Conservation (phyloP, 768 basidiomycete genomes). For the Lactarius vividus region DNA sequence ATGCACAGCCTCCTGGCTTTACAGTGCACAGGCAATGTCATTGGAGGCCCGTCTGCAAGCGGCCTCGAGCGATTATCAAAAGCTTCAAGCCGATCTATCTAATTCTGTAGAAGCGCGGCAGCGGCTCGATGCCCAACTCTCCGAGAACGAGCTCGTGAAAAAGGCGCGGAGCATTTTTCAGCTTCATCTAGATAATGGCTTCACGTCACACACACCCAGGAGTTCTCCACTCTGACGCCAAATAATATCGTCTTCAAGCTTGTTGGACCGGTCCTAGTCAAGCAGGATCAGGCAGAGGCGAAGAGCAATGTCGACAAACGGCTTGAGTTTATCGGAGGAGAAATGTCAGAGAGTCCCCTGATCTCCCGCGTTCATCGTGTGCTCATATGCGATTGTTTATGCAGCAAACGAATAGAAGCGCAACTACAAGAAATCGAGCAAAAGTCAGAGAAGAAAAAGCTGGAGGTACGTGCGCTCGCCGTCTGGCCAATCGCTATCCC, state of each 20-base stretch:
- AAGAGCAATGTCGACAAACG: constrained; percentile 86
- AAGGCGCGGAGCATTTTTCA: constrained; percentile 51
- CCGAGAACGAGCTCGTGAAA: constrained; percentile 90
- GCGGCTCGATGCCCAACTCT: constrained; percentile 83
- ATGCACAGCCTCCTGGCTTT: neutral
- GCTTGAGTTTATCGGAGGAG: constrained; percentile 80
- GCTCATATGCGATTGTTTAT: constrained; percentile 17
- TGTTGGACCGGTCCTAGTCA: constrained; percentile 85
- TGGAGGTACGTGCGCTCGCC: constrained; percentile 54
- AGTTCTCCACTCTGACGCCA: constrained; percentile 71
- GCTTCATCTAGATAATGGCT: neutral
- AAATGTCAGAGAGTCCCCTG: constrained; percentile 61
- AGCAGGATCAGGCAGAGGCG: constrained; percentile 86
- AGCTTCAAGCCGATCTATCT: constrained; percentile 71
- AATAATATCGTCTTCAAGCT: constrained; percentile 87
- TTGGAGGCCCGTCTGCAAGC: constrained; percentile 60
- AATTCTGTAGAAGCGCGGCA: constrained; percentile 77
- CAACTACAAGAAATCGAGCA: constrained; percentile 78
- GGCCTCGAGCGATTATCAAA: constrained; percentile 74
- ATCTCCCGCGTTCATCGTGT: neutral
- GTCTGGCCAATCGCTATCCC: neutral
- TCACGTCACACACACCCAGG: constrained; percentile 45
- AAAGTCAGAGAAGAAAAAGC: constrained; percentile 78
- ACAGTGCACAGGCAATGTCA: constrained; percentile 42
- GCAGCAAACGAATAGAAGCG: constrained; percentile 72